These are phyloP conservation scores for Furcasterigmium sp. DNA, from an alignment of 2,329 filamentous ascomycete species.

Conservation along the genomic window DNA sequence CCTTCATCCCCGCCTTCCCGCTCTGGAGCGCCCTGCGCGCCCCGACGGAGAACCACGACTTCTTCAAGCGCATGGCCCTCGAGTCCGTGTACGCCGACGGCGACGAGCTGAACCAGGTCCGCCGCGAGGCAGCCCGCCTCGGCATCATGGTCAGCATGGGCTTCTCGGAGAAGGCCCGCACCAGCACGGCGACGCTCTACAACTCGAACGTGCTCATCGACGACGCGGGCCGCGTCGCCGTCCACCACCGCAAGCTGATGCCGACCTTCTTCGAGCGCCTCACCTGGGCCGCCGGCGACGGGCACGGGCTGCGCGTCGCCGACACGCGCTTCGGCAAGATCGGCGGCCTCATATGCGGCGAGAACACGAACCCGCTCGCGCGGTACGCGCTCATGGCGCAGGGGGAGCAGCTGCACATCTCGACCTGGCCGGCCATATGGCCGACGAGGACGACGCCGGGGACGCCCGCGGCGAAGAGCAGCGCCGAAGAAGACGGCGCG, in stretches of 20 bases:
- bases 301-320: constrained; percentile 39
- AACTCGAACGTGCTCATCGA: constrained; percentile 46
- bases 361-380: constrained; percentile 53
- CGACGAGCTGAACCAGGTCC: constrained; percentile 36
- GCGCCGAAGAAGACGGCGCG: neutral
- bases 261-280: constrained; percentile 54
- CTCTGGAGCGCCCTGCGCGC: constrained; percentile 41
- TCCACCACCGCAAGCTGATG: constrained; percentile 49
- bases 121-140: constrained; percentile 27
- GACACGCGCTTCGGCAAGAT: constrained; percentile 40
- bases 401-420: constrained; percentile 50
- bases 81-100: constrained; percentile 41
- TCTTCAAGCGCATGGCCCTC: constrained; percentile 39
- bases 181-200: constrained; percentile 40
- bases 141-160: constrained; percentile 40
- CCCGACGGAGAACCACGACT: constrained; percentile 42
- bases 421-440: constrained; percentile 50
- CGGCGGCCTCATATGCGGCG: constrained; percentile 49
- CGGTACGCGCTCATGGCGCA: constrained; percentile 47
- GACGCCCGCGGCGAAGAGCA: neutral
- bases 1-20: constrained; percentile 47
- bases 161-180: constrained; percentile 39
- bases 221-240: constrained; percentile 34
- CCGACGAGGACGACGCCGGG: constrained; percentile 35
- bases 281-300: constrained; percentile 48